Conservation (phyloP, 2,329 filamentous ascomycete species). For the Reticulascus tulasneorum region DNA sequence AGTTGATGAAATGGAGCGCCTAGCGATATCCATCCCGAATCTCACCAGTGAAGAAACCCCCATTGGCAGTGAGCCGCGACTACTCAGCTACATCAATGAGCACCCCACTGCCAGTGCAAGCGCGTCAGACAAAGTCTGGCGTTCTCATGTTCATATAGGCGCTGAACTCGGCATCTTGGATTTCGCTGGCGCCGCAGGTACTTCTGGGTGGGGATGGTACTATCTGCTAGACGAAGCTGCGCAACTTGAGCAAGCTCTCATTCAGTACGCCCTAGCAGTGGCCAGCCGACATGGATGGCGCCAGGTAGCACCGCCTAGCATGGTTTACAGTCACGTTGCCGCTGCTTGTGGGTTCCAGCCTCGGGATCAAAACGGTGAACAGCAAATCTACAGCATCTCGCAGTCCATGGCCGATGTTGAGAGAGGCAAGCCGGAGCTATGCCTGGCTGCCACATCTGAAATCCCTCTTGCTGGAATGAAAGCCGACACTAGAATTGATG, state of each 20-base stretch:
- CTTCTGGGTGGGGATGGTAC: constrained; percentile 97
- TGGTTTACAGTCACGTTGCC: constrained; percentile 90
- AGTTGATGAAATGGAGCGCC: constrained; percentile 61
- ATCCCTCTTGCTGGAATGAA: constrained; percentile 92
- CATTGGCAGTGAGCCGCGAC: constrained; percentile 56
- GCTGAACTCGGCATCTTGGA: constrained; percentile 84
- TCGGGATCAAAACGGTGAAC: constrained; percentile 83
- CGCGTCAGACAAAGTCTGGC: constrained; percentile 46
- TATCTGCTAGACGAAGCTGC: constrained; percentile 90
- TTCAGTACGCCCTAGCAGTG: constrained; percentile 77
- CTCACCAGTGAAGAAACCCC: constrained; percentile 76
- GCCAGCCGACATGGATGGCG: constrained; percentile 74
- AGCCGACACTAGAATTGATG: constrained; percentile 65
- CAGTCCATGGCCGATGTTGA: constrained; percentile 61
- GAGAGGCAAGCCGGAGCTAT: constrained; percentile 62
- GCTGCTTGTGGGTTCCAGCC: constrained; percentile 92
- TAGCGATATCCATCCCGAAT: constrained; percentile 82
- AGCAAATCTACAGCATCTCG: constrained; percentile 81
- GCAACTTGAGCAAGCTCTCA: constrained; percentile 87
- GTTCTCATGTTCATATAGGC: constrained; percentile 84
- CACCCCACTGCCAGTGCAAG: constrained; percentile 41
- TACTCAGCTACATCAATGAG: constrained; percentile 78
- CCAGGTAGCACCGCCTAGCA: constrained; percentile 76
- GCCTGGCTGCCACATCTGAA: constrained; percentile 85
- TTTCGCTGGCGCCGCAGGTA: constrained; percentile 75